Percentiles rank a stretch among this genome's conserved stretches.
Evolutionary conservation across 768 basidiomycete species (phyloP).

Genomic region (Leccinum truebloodii): DNA sequence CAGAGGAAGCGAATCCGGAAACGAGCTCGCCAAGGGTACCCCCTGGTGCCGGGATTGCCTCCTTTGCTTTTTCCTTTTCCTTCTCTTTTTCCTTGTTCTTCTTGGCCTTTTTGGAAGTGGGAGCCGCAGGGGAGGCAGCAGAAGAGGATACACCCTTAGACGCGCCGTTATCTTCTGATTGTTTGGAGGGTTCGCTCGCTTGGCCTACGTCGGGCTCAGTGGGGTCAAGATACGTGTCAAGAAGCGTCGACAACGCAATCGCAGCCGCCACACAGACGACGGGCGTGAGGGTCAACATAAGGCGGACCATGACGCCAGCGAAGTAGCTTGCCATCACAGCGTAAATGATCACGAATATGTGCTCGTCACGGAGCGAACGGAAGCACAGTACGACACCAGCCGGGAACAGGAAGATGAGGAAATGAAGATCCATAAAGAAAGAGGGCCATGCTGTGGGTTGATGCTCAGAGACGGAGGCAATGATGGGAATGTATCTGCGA

Average conservation of each 20-base stretch:
- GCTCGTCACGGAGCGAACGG: conserved; percentile 92
- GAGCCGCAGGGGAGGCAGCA: too few relatives aligned
- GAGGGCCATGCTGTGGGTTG: conserved; percentile 99
- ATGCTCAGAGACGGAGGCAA: conserved; percentile 98
- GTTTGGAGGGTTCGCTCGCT: background rate
- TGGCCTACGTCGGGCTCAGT: conserved; percentile 52
- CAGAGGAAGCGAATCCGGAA: too few relatives aligned
- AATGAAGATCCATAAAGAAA: conserved; percentile 99
- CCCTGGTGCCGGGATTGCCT: too few relatives aligned
- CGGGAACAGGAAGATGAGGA: conserved; percentile 97
- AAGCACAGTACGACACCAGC: conserved; percentile 95
- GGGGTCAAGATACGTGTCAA: conserved; percentile 91
- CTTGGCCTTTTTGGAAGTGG: too few relatives aligned
- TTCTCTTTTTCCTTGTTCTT: too few relatives aligned
- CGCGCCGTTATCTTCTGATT: background rate
- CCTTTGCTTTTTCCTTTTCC: too few relatives aligned
- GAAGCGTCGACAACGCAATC: conserved; percentile 82
- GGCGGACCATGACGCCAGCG: conserved; percentile 98
- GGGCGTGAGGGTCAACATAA: conserved; percentile 97
- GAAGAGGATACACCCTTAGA: too few relatives aligned
- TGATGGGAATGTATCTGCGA: conserved; percentile 88
- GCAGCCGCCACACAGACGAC: conserved; percentile 95
- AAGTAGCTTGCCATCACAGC: conserved; percentile 96
- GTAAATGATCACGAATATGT: conserved; percentile 98
- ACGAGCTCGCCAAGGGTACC: too few relatives aligned